Evolutionary conservation across 768 basidiomycete species (phyloP).

Genomic region (Rhodotorula paludigena): DNA sequence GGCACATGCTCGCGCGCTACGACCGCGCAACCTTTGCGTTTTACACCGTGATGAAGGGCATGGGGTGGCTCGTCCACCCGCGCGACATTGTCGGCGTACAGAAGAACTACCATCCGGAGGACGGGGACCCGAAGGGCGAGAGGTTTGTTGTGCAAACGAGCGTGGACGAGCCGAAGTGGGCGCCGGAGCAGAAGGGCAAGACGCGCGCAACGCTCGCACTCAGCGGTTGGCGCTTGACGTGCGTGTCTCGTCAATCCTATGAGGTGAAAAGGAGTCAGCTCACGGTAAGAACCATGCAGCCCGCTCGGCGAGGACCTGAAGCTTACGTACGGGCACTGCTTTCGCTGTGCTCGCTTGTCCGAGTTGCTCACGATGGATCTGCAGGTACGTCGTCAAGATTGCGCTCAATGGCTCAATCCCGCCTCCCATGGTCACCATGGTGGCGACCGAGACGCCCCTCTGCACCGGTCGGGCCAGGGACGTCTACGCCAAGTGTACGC

Average conservation of each 20-base stretch:
- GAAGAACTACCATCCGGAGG: constrained; percentile 9
- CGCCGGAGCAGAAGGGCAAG: constrained; percentile 35
- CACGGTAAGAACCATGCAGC: no score
- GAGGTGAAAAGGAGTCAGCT: no score
- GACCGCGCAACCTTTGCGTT: constrained; percentile 7
- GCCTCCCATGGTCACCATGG: constrained; percentile 20
- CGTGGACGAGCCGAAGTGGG: constrained; percentile 25
- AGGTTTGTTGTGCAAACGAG: constrained; percentile 34
- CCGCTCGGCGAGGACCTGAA: constrained; percentile 30
- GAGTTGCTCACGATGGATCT: not conserved
- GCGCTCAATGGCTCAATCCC: constrained; percentile 35
- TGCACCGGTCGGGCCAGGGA: constrained; percentile 30
- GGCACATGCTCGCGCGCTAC: constrained; percentile 18
- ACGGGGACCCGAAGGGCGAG: constrained; percentile 20
- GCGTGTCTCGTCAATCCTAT: not conserved
- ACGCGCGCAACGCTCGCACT: constrained; percentile 30
- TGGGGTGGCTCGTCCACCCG: constrained; percentile 39
- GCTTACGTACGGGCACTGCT: constrained; percentile 6
- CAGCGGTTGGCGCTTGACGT: constrained; percentile 20
- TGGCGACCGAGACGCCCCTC: constrained; percentile 32
- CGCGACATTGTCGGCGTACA: constrained; percentile 35
- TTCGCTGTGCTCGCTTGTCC: not conserved
- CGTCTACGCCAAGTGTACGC: constrained; percentile 20
- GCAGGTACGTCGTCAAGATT: constrained; percentile 30
- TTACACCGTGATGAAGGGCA: constrained; percentile 31